phyloP scores from a whole-genome alignment of 257 asterid genomes.

The Coffea canephora region DNA sequence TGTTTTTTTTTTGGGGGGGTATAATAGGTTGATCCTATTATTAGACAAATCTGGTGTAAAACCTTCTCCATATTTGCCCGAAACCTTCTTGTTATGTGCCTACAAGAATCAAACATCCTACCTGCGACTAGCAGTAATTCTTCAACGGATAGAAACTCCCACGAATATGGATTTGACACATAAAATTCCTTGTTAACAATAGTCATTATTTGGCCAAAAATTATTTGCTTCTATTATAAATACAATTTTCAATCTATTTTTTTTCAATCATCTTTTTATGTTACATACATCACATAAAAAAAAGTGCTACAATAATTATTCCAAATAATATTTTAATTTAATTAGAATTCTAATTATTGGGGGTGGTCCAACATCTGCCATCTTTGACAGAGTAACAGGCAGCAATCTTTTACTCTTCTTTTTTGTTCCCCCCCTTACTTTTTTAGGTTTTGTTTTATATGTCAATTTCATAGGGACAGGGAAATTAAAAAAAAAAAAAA shows the following conservation, averaged over 20 bases:
- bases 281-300: too few species aligned
- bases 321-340: neutral
- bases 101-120: too few species aligned
- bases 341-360: neutral
- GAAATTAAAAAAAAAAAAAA: too few species aligned
- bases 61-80: neutral
- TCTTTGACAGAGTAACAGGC: neutral
- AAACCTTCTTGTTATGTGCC: neutral
- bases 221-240: too few species aligned
- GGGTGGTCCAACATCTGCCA: neutral
- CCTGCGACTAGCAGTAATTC: too few species aligned
- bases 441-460: neutral
- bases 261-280: too few species aligned
- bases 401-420: too few species aligned
- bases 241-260: too few species aligned
- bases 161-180: neutral
- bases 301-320: too few species aligned
- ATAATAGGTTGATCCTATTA: neutral
- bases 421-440: too few species aligned
- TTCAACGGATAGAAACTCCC: neutral
- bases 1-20: too few species aligned
- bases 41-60: neutral
- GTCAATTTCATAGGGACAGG: neutral
- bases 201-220: too few species aligned
- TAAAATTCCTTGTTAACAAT: neutral